Percentiles rank a stretch among this genome's conserved stretches.
Evolutionary conservation across 164 flowering plant genomes (phyloP).

Genomic region (Magnolia changhungtana): DNA sequence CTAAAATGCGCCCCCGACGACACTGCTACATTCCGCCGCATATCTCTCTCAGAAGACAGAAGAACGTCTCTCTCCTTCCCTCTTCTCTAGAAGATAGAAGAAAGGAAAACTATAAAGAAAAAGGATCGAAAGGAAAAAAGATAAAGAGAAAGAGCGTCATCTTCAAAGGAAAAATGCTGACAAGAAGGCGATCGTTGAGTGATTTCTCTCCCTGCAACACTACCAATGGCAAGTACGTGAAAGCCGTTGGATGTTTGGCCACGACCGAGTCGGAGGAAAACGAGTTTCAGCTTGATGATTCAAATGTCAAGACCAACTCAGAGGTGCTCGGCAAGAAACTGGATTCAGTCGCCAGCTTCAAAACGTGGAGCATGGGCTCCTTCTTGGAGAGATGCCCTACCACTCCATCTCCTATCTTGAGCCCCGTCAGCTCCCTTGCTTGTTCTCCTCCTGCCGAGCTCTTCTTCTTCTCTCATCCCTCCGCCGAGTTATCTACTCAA

Average conservation of each 20-base stretch:
- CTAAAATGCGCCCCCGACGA: too few relatives aligned
- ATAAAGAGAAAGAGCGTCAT: background rate
- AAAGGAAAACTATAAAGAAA: too few relatives aligned
- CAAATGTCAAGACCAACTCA: background rate
- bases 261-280: background rate
- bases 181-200: background rate
- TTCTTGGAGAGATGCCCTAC: slow-evolving; percentile 11
- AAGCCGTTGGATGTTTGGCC: background rate
- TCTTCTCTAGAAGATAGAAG: too few relatives aligned
- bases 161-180: background rate
- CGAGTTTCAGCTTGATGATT: background rate
- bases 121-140: too few relatives aligned
- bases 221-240: background rate
- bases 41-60: too few relatives aligned
- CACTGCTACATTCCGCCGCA: too few relatives aligned
- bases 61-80: too few relatives aligned
- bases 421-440: slow-evolving; percentile 4
- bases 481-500: slow-evolving; percentile 1
- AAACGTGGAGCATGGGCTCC: slow-evolving; percentile 13
- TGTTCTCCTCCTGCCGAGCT: slow-evolving; percentile 8
- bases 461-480: slow-evolving; percentile 9
- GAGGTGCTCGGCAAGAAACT: background rate
- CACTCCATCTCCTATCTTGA: slow-evolving; percentile 24
- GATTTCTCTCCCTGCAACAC: background rate
- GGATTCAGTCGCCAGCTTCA: background rate